These are phyloP conservation scores for Novymonas esmeraldas DNA, from an alignment of 208 protist species.

Conservation along the genomic window DNA sequence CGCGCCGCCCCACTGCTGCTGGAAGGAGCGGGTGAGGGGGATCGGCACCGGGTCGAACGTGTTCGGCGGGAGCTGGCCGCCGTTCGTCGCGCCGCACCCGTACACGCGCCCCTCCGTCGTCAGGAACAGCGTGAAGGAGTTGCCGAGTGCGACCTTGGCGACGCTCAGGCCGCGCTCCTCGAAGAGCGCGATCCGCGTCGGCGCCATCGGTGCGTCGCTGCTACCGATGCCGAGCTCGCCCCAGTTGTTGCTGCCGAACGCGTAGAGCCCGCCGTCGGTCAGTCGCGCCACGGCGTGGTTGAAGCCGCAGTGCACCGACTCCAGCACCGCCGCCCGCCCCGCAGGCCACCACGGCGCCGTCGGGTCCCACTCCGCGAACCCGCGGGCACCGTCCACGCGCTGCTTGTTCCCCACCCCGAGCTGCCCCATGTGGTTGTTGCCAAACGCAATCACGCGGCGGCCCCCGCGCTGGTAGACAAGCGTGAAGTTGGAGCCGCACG, in stretches of 20 bases:
- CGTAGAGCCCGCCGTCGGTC: constrained; percentile 47
- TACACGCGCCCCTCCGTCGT: constrained; percentile 63
- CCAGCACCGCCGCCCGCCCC: constrained; percentile 25
- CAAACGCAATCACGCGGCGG: constrained; percentile 60
- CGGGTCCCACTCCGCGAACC: constrained; percentile 68
- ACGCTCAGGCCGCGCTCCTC: constrained; percentile 37
- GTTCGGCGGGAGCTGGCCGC: constrained; percentile 67
- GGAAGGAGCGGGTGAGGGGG: constrained; percentile 53
- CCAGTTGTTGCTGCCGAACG: constrained; percentile 79
- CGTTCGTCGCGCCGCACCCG: constrained; percentile 71
- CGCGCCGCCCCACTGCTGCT: constrained; percentile 8
- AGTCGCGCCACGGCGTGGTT: constrained; percentile 62
- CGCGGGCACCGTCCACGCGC: constrained; percentile 32
- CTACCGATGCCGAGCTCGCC: constrained; percentile 70
- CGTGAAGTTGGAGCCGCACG: constrained; percentile 73
- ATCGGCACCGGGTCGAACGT: constrained; percentile 66
- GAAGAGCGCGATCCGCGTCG: constrained; percentile 58
- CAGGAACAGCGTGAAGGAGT: constrained; percentile 76
- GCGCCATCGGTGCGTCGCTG: constrained; percentile 62
- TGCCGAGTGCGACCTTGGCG: constrained; percentile 61
- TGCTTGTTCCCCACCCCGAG: constrained; percentile 69
- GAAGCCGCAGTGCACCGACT: constrained; percentile 49
- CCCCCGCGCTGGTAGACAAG: constrained; percentile 55
- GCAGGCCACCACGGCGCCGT: constrained; percentile 50
- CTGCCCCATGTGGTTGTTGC: constrained; percentile 80